A percentile compares a stretch with the other conserved stretches of the same genome.
phyloP scores from a whole-genome alignment of 2,329 filamentous ascomycete species.

The Annulohypoxylon truncatum region DNA sequence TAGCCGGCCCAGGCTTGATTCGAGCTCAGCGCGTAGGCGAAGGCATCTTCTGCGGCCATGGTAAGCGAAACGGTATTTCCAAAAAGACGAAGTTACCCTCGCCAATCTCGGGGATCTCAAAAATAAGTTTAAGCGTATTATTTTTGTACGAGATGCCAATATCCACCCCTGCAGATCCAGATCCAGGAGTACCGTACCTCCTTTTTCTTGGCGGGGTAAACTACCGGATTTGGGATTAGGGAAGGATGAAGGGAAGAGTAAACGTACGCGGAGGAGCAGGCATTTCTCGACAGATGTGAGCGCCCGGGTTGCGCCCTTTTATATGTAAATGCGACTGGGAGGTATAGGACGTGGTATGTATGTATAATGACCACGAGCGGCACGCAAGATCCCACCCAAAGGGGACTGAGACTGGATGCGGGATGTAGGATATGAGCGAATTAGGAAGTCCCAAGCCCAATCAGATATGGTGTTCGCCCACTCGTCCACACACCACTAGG shows the following conservation, averaged over 20 bases:
- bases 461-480: conserved; percentile 35
- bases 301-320: conserved; percentile 28
- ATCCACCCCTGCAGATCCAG: conserved; percentile 36
- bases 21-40: conserved; percentile 71
- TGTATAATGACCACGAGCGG: conserved; percentile 22
- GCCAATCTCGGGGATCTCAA: conserved; percentile 35
- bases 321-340: conserved; percentile 13
- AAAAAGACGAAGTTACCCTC: conserved; percentile 13
- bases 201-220: conserved; percentile 36
- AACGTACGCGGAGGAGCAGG: conserved; percentile 39
- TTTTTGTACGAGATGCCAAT: conserved; percentile 31
- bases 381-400: conserved; percentile 25
- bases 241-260: not conserved
- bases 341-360: conserved; percentile 9
- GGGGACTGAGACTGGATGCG: conserved; percentile 12
- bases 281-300: conserved; percentile 25
- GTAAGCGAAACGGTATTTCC: conserved; percentile 41
- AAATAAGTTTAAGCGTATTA: conserved; percentile 35
- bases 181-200: conserved; percentile 24
- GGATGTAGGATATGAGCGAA: conserved; percentile 39
- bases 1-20: conserved; percentile 78
- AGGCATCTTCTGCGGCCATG: conserved; percentile 63
- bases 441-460: conserved; percentile 43
- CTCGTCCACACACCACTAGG: conserved; percentile 24
- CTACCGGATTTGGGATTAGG: conserved; percentile 7